Conservation (phyloP, 768 basidiomycete genomes). For the Paxillus ammoniavirescens region DNA sequence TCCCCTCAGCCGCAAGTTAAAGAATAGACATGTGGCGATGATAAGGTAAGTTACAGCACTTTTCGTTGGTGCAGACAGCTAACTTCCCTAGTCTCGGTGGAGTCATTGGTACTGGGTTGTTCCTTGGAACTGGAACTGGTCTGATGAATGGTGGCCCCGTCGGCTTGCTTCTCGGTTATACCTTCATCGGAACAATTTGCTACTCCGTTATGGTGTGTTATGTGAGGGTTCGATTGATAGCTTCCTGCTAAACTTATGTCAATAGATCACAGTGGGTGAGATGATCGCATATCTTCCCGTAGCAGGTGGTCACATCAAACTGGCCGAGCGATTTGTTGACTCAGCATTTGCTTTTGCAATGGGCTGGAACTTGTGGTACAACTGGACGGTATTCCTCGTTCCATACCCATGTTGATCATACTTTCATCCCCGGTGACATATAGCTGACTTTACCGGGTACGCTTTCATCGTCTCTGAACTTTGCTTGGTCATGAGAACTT, state of each 20-base stretch:
- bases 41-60: constrained; percentile 17
- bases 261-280: constrained; percentile 32
- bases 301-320: constrained; percentile 42
- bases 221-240: not conserved
- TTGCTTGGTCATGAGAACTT: not conserved
- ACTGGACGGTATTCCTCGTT: constrained; percentile 26
- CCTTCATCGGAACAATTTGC: constrained; percentile 30
- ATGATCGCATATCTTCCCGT: constrained; percentile 45
- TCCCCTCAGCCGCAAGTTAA: constrained; percentile 21
- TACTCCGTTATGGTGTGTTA: constrained; percentile 33
- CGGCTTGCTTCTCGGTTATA: constrained; percentile 41
- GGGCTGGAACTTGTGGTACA: constrained; percentile 39
- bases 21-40: constrained; percentile 28
- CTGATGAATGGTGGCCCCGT: constrained; percentile 40
- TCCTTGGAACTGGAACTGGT: constrained; percentile 27
- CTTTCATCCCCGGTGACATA: not conserved
- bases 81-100: constrained; percentile 23
- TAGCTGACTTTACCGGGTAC: constrained; percentile 18
- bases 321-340: constrained; percentile 45
- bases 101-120: constrained; percentile 37
- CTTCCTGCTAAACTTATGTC: not conserved
- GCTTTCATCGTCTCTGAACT: not conserved
- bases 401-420: constrained; percentile 10
- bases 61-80: not conserved
- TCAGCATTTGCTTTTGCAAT: constrained; percentile 40